Evolutionary conservation across 805 yeast genomes (phyloP).

Genomic region (Monosporozyma aquatica): DNA sequence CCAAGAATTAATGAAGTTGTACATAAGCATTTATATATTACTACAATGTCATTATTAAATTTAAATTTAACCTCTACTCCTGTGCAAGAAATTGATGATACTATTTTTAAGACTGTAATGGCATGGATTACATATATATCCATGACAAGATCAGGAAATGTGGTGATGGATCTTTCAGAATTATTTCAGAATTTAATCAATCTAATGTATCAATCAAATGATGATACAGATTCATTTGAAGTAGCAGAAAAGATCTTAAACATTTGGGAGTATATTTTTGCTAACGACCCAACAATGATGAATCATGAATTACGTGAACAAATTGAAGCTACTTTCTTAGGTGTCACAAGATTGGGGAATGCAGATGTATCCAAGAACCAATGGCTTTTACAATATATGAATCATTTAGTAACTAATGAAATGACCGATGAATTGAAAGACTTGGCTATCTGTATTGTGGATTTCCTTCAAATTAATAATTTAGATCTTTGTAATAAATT

Average conservation of each 20-base stretch:
- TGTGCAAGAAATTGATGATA: constrained; percentile 8
- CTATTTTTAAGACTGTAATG: constrained; percentile 19
- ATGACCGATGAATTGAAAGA: constrained; percentile 27
- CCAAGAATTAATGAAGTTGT: constrained; percentile 24
- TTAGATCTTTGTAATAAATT: constrained; percentile 28
- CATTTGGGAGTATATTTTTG: constrained; percentile 24
- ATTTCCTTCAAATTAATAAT: constrained; percentile 27
- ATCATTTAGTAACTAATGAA: constrained; percentile 26
- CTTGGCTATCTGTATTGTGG: constrained; percentile 27
- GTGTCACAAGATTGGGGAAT: constrained; percentile 20
- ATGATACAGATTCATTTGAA: constrained; percentile 18
- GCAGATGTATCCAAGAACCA: constrained; percentile 17
- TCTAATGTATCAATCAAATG: constrained; percentile 24
- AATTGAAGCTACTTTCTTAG: constrained; percentile 26
- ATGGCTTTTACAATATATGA: constrained; percentile 30
- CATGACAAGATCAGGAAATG: constrained; percentile 22
- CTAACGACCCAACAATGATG: constrained; percentile 25
- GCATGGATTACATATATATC: constrained; percentile 29
- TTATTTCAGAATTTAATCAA: constrained; percentile 23
- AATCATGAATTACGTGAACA: constrained; percentile 24
- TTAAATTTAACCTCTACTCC: constrained; percentile 13
- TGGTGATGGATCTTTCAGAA: constrained; percentile 26
- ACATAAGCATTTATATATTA: constrained; percentile 27
- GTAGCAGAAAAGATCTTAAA: constrained; percentile 21
- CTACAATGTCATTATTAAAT: constrained; percentile 27